Percentiles rank a stretch among this genome's conserved stretches.
Evolutionary conservation across 1,139 yeast genomes (phyloP).

Genomic region (Scheffersomyces segobiensis): DNA sequence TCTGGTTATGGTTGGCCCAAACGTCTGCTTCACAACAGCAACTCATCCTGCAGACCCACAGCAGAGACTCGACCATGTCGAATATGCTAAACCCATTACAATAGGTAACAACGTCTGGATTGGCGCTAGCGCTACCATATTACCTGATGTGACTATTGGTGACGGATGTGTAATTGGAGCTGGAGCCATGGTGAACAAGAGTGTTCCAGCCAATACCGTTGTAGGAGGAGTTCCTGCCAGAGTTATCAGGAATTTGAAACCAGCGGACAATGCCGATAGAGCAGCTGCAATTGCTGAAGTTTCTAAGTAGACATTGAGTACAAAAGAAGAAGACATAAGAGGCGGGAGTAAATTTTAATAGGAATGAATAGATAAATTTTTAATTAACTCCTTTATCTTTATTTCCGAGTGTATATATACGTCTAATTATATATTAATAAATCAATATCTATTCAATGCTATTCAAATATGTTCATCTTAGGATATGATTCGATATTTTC

Average conservation of each 20-base stretch:
- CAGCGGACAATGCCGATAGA: constrained; percentile 5
- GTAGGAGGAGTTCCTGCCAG: constrained; percentile 64
- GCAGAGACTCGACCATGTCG: constrained; percentile 44
- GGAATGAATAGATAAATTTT: neutral
- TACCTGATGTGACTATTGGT: constrained; percentile 71
- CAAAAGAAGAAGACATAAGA: neutral
- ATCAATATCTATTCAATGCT: neutral
- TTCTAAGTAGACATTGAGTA: neutral
- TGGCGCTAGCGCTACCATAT: constrained; percentile 52
- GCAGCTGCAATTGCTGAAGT: neutral
- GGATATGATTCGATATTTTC: neutral
- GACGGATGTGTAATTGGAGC: constrained; percentile 66
- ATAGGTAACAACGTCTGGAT: constrained; percentile 71
- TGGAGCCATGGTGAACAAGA: constrained; percentile 60
- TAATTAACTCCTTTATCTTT: neutral
- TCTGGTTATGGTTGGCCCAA: constrained; percentile 62
- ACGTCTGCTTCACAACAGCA: constrained; percentile 60
- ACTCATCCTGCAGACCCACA: constrained; percentile 61
- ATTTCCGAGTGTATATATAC: too few relatives aligned
- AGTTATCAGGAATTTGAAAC: constrained; percentile 34
- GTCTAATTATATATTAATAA: too few relatives aligned
- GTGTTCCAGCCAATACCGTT: constrained; percentile 52
- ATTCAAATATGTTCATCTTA: too few relatives aligned
- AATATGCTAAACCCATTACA: constrained; percentile 54
- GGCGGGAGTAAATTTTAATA: neutral